phyloP scores from a whole-genome alignment of 768 basidiomycete species.

The Tremella mesenterica region DNA sequence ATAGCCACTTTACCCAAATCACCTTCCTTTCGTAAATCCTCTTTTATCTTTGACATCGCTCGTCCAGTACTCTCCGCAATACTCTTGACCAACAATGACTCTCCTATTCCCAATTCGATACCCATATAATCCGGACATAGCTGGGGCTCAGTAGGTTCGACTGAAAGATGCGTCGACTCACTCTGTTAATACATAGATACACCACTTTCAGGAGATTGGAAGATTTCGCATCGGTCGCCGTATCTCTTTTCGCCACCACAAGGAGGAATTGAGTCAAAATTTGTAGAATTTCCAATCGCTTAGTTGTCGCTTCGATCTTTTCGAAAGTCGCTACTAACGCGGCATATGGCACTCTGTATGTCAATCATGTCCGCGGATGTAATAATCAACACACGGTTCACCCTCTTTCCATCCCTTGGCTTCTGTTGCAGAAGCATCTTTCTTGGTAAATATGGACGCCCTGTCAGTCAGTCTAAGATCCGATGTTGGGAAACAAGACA shows the following conservation, averaged over 20 bases:
- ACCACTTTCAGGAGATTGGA: constrained; percentile 66
- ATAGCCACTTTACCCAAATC: constrained; percentile 95
- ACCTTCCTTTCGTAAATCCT: constrained; percentile 87
- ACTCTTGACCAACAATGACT: constrained; percentile 85
- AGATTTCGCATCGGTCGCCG: constrained; percentile 61
- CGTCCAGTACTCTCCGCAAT: constrained; percentile 94
- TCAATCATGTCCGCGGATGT: constrained; percentile 9
- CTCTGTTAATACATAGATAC: constrained; percentile 93
- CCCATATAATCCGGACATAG: constrained; percentile 91
- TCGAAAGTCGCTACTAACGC: constrained; percentile 81
- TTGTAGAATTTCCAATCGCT: constrained; percentile 83
- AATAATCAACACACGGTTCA: constrained; percentile 56
- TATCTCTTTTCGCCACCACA: constrained; percentile 79
- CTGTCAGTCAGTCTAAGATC: constrained; percentile 8
- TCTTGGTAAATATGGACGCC: constrained; percentile 39
- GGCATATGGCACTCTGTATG: constrained; percentile 76
- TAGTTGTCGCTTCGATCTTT: constrained; percentile 86
- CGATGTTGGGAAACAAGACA: constrained; percentile 17
- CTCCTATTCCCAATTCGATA: constrained; percentile 91
- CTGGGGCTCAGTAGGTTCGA: constrained; percentile 47
- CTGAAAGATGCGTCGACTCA: constrained; percentile 47
- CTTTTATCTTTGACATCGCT: constrained; percentile 68
- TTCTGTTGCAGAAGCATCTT: constrained; percentile 46
- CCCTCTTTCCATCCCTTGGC: constrained; percentile 74
- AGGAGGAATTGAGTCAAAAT: constrained; percentile 80